Evolutionary conservation across 108 stramenopile genomes (phyloP).

Genomic region (Cyclotella sp.): DNA sequence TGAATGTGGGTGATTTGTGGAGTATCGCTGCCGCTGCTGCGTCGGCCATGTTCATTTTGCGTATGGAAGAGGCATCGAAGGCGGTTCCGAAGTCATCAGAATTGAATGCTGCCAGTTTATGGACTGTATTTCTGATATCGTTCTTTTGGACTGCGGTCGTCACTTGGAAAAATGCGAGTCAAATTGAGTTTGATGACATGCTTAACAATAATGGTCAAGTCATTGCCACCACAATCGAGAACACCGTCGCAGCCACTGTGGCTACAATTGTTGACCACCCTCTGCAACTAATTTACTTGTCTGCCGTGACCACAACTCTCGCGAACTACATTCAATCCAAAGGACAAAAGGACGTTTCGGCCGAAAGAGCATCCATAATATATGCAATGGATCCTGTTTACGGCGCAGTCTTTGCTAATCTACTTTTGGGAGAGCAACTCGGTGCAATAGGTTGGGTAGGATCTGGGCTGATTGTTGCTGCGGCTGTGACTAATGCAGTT

Average conservation of each 20-base stretch:
- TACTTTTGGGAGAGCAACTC: conserved; percentile 78
- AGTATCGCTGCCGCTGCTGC: conserved; percentile 82
- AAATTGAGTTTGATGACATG: not conserved
- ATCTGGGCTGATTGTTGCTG: conserved; percentile 76
- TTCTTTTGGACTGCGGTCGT: conserved; percentile 55
- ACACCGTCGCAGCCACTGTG: conserved; percentile 29
- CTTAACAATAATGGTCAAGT: not conserved
- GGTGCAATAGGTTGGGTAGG: conserved; percentile 62
- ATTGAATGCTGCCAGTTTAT: conserved; percentile 80
- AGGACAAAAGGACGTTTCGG: conserved; percentile 72
- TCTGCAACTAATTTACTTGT: conserved; percentile 74
- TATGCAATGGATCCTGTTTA: conserved; percentile 93
- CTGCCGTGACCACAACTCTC: conserved; percentile 75
- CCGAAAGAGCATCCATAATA: conserved; percentile 85
- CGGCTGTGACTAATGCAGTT: conserved; percentile 81
- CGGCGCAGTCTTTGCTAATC: conserved; percentile 79
- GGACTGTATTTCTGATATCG: conserved; percentile 62
- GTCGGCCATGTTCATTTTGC: conserved; percentile 89
- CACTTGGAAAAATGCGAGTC: conserved; percentile 9
- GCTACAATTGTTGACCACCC: conserved; percentile 52
- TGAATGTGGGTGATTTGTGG: conserved; percentile 82
- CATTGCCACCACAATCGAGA: not conserved
- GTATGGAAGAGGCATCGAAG: conserved; percentile 72
- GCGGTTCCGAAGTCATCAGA: conserved; percentile 60
- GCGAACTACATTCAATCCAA: conserved; percentile 83